Evolutionary conservation across 2,329 filamentous ascomycete genomes (phyloP), one percentile per base, ranked within the genome.

Genomic region (Diaporthe longicolla): DNA sequence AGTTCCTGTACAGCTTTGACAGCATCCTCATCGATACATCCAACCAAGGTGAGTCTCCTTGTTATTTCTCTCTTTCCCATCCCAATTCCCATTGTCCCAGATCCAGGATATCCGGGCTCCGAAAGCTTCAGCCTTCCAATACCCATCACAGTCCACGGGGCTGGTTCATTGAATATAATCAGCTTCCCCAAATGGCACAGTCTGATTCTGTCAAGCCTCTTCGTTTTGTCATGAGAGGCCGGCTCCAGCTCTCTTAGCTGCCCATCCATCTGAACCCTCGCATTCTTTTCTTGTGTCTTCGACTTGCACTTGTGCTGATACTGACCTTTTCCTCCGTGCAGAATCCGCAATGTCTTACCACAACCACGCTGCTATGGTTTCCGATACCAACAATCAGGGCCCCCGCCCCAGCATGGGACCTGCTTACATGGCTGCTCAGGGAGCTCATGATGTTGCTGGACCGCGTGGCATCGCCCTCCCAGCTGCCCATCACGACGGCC

Each of bases 261-360:
- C 10, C 1, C 21, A 11, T 19, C 8, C 3, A 21, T 35, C 2
- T 52, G 32, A n/a, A 9, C 26, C 21, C 9, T n/a, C 26, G n/a
- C 26, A 26, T 5, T 15, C n/a, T n/a, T 15, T 11, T 10, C 21
- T 10, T 1, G 11, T 15, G 10, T 26, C 57, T 17, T 21, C n/a
- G 1, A 19, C n/a, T 40, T 21, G 45, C 24, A 54, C 15, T 6
- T 8, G 19, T 19, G 17, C 50, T 63, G 71, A 24, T 17, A 50
- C 74, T 76, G n/a, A 80, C 54, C 17, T n/a, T 29, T 37, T 54
- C 32, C 24, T 17, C 13, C 5, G 21, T 54, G 4, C 45, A 76
- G 74, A 58, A 72, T 63, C 32, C 55, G 79, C 79, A 78, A 74
- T 76, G 63, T 78, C 80, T 76, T 80, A 80, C 72, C 77, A 76